These are phyloP conservation scores for Coemansia sp. DNA, from an alignment of 192 early-diverging fungal genomes.

Conservation along the genomic window DNA sequence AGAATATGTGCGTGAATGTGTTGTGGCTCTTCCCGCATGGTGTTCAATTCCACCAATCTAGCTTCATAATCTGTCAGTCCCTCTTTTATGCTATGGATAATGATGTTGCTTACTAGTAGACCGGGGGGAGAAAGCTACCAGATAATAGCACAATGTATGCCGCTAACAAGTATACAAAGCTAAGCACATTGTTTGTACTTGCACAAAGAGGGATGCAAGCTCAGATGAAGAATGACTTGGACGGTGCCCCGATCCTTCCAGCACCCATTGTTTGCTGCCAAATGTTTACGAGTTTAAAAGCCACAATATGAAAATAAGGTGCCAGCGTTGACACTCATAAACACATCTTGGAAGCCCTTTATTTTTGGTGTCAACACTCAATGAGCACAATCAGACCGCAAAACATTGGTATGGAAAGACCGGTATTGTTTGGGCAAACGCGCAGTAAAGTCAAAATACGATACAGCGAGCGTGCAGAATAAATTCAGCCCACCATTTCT, in stretches of 20 bases:
- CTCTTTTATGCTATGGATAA: neutral
- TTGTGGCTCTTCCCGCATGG: too few relatives aligned
- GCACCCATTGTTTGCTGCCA: neutral
- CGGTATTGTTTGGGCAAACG: neutral
- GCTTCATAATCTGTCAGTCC: neutral
- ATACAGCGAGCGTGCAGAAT: neutral
- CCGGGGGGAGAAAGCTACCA: neutral
- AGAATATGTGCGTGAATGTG: too few relatives aligned
- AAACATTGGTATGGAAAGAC: neutral
- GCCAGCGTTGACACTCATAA: neutral
- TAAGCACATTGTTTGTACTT: neutral
- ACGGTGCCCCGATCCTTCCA: neutral
- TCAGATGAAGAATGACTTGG: neutral
- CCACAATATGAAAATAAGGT: neutral
- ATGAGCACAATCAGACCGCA: neutral
- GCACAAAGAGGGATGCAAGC: neutral
- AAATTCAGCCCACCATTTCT: neutral
- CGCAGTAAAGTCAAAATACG: slow-evolving; percentile 2
- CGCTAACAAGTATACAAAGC: neutral
- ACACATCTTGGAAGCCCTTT: too few relatives aligned
- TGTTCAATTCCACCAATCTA: neutral
- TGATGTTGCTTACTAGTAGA: neutral
- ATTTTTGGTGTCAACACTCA: too few relatives aligned
- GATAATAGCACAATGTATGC: neutral
- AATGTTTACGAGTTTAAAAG: neutral